phyloP scores from a whole-genome alignment of 2,329 filamentous ascomycete species.

The Neofusicoccum cordaticola region DNA sequence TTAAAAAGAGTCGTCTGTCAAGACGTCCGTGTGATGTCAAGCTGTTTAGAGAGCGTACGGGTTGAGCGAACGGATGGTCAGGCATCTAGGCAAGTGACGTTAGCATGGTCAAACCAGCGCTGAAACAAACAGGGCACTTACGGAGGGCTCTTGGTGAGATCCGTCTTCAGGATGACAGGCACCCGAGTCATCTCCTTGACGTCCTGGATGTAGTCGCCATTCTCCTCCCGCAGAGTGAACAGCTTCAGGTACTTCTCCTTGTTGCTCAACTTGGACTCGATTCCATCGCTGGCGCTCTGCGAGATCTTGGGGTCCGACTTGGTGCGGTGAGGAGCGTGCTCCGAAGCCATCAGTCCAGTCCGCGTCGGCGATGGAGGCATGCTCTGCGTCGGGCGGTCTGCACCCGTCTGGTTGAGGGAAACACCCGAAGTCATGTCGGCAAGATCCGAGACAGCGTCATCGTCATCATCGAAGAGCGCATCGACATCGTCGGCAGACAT shows the following conservation, averaged over 20 bases:
- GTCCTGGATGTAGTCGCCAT: conserved; percentile 95
- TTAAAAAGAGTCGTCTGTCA: not conserved
- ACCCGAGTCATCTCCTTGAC: conserved; percentile 96
- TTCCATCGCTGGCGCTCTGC: conserved; percentile 62
- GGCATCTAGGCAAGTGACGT: conserved; percentile 56
- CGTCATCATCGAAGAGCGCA: conserved; percentile 84
- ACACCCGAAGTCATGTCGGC: conserved; percentile 91
- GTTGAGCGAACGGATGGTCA: conserved; percentile 81
- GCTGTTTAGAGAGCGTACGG: conserved; percentile 61
- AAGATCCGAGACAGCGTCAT: conserved; percentile 75
- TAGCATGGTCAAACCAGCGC: conserved; percentile 26
- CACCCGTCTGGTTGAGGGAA: conserved; percentile 63
- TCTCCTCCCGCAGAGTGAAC: conserved; percentile 86
- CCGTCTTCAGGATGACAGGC: conserved; percentile 97
- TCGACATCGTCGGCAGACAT: conserved; percentile 92
- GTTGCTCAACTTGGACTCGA: conserved; percentile 78
- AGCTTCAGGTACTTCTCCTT: conserved; percentile 95
- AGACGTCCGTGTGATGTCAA: not conserved
- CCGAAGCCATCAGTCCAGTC: conserved; percentile 60
- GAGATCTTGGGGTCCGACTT: conserved; percentile 92
- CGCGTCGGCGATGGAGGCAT: conserved; percentile 87
- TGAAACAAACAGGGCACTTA: conserved; percentile 57
- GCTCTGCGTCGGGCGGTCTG: conserved; percentile 87
- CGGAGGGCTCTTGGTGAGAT: conserved; percentile 98
- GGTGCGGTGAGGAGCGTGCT: conserved; percentile 75